phyloP scores from a whole-genome alignment of 208 protist genomes.

The Leishmania martiniquensis region DNA sequence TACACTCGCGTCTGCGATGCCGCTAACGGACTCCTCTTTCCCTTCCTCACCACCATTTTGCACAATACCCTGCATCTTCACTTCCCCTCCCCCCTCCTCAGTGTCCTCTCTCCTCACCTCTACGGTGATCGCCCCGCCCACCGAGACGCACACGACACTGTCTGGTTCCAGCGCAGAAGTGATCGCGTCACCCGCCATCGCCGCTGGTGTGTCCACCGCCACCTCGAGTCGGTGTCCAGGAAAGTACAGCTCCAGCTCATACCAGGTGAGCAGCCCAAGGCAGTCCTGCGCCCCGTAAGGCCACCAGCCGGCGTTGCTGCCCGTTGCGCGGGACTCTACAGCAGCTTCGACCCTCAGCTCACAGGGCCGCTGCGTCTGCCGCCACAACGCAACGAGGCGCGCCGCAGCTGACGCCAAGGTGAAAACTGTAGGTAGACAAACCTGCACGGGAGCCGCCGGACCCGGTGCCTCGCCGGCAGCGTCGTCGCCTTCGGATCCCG shows the following conservation, averaged over 20 bases:
- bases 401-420: background rate
- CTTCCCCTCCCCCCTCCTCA: background rate
- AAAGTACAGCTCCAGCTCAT: slow-evolving; percentile 16
- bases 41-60: background rate
- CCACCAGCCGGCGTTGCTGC: background rate
- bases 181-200: background rate
- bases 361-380: background rate
- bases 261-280: slow-evolving; percentile 8
- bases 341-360: background rate
- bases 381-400: slow-evolving; percentile 4
- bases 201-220: background rate
- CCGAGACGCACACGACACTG: slow-evolving; percentile 2
- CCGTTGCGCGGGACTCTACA: background rate
- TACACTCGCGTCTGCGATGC: background rate
- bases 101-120: background rate
- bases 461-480: background rate
- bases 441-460: background rate
- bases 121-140: slow-evolving; percentile 9
- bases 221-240: background rate
- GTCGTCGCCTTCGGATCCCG: background rate
- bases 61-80: background rate
- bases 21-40: background rate
- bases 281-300: too few species aligned
- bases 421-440: background rate
- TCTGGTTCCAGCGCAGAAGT: background rate